Base-by-base conservation (phyloP, 2,329 filamentous ascomycete species). In the Neonectria ditissima region DNA sequence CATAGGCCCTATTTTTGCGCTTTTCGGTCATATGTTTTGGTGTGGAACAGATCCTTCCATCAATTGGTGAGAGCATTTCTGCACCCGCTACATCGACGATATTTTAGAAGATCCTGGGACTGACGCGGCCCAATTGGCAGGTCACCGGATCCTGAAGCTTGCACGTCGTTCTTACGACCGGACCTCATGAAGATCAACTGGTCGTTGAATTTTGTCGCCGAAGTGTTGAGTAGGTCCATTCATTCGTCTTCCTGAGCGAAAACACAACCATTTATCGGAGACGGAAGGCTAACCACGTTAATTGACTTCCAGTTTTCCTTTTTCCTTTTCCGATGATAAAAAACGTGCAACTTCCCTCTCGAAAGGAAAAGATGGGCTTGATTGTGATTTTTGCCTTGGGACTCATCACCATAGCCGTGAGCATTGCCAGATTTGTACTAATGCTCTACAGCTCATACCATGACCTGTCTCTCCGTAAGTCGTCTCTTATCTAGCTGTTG, bases 1-100 rank as follows among this genome's bases (percentile, higher is more conserved):
- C 9, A 18, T 18, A 1, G 62, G 68, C 7, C 55, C 56, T 45
- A 39, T 73, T 0, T 50, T 65, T 0, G 72, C 71, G 0, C 55
- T 66, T 2, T 68, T 65, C 7, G 44, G 63, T 14, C 61, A 68
- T n/a, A 72, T 64, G 3, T 73, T 73, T 26, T 73, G 68, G 71
- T 73, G 71, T 14, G 70, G 69, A 9, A 20, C 61, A 1, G 48
- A 73, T 13, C 63, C 64, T 6, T 62, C 70, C 1, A 58, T 68
- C 14, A 73, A 73, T 54, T 73, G 70, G 71, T 66, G 20, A 2
- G 41, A 58, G 14, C 8, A 14, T n/a, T 4, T 9, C 6, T 16
- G 48, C n/a, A 28, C 5, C 13, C 14, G 18, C 20, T 8, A n/a
- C 22, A 11, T n/a, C 24, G 3, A 2, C 34, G 34, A 37, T 6